Evolutionary conservation across 2,329 filamentous ascomycete species (phyloP).

Genomic region (Boeremia lycopersici): DNA sequence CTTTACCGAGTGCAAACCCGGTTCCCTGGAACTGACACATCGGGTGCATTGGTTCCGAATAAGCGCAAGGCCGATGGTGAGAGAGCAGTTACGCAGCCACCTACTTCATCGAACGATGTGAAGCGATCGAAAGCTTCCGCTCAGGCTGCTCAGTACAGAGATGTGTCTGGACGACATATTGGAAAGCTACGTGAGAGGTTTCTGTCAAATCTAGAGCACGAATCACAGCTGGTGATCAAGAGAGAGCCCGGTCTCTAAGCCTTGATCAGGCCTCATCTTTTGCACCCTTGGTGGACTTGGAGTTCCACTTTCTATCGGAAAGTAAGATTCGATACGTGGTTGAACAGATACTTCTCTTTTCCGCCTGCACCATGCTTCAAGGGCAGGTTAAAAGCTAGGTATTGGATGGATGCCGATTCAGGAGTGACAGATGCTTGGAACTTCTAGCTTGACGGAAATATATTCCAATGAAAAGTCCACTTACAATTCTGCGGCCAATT

Average conservation of each 20-base stretch:
- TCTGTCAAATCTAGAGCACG: background rate
- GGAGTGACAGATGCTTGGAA: background rate
- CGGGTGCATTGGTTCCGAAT: background rate
- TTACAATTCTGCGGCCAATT: background rate
- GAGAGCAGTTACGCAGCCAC: background rate
- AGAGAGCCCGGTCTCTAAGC: background rate
- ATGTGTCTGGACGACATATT: background rate
- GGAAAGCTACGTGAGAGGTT: background rate
- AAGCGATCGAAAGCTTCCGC: background rate
- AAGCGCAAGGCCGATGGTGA: background rate
- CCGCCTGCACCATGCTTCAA: background rate
- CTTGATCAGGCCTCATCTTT: background rate
- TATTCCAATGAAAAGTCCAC: background rate
- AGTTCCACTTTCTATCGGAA: background rate
- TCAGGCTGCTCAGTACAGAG: background rate
- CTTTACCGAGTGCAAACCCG: constrained; percentile 3
- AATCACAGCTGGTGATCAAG: background rate
- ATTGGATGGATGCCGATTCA: background rate
- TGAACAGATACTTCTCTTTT: background rate
- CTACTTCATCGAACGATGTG: no score
- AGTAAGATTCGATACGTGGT: background rate
- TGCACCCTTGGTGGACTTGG: background rate
- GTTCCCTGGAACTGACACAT: background rate
- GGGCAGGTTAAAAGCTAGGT: background rate
- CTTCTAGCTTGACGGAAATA: background rate